phyloP scores from a whole-genome alignment of 1,284 basidiomycete genomes.

The Ustilago xerochloae region DNA sequence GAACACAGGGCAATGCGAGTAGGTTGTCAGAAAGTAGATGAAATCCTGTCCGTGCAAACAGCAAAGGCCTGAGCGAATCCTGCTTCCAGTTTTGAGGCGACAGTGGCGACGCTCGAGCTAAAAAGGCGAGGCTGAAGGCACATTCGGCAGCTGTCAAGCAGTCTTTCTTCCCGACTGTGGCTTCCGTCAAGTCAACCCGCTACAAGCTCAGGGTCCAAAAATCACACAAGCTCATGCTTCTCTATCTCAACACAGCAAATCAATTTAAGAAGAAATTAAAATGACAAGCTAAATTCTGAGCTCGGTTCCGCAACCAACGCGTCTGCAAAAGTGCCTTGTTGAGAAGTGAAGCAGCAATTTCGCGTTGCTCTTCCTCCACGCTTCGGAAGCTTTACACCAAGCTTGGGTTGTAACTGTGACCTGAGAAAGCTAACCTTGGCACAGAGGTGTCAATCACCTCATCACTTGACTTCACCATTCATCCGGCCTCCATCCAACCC shows the following conservation, averaged over 20 bases:
- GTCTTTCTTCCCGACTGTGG: too few relatives aligned
- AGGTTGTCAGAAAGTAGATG: too few relatives aligned
- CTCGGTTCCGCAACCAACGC: constrained; percentile 10
- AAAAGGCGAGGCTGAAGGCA: neutral
- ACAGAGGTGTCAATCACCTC: constrained; percentile 8
- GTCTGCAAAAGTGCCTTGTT: neutral
- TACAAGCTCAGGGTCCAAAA: neutral
- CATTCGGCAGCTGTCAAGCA: neutral
- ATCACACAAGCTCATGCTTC: neutral
- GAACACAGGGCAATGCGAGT: too few relatives aligned
- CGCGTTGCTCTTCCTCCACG: constrained; percentile 9
- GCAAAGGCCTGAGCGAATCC: too few relatives aligned
- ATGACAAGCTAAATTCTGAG: neutral
- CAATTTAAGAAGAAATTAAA: neutral
- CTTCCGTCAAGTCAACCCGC: neutral
- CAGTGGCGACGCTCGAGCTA: neutral
- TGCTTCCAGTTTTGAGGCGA: neutral
- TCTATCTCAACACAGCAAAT: neutral
- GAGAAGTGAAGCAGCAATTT: neutral
- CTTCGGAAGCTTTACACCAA: neutral
- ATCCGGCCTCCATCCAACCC: neutral
- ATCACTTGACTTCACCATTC: neutral
- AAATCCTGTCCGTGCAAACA: too few relatives aligned
- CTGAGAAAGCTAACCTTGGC: neutral
- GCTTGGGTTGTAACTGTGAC: constrained; percentile 2